Percentiles rank a stretch among this genome's conserved stretches.
Evolutionary conservation across 208 protist genomes (phyloP).

Genomic region (Leishmania tarentolae): DNA sequence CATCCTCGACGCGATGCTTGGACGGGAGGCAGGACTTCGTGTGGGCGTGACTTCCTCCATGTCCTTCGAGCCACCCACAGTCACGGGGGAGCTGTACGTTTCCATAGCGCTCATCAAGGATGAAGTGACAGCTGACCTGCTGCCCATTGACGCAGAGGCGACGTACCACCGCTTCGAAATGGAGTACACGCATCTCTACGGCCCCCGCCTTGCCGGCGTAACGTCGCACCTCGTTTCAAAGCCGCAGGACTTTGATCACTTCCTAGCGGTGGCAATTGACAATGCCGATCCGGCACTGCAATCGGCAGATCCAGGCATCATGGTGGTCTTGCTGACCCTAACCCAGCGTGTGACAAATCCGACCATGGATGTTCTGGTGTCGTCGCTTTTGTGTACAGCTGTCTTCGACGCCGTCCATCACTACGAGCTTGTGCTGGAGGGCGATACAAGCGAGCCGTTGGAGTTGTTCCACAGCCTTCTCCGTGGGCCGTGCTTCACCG

Average conservation of each 20-base stretch:
- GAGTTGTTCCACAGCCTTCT: constrained; percentile 67
- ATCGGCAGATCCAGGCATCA: constrained; percentile 73
- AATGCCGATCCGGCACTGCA: constrained; percentile 68
- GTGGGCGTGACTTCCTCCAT: constrained; percentile 17
- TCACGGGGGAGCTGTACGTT: constrained; percentile 64
- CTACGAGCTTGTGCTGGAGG: constrained; percentile 53
- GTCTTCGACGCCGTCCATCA: constrained; percentile 79
- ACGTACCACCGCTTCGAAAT: constrained; percentile 66
- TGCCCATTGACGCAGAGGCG: constrained; percentile 54
- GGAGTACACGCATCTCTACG: constrained; percentile 57
- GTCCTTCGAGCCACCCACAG: constrained; percentile 15
- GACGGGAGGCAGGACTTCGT: not conserved
- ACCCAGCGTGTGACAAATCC: constrained; percentile 50
- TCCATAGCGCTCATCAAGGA: constrained; percentile 82
- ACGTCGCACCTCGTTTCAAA: constrained; percentile 54
- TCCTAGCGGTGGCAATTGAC: constrained; percentile 68
- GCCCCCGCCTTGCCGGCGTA: constrained; percentile 47
- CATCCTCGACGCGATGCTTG: constrained; percentile 45
- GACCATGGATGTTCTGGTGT: constrained; percentile 63
- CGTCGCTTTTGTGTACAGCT: constrained; percentile 66
- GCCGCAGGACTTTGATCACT: constrained; percentile 65
- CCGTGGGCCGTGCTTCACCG: constrained; percentile 50
- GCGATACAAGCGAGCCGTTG: constrained; percentile 50
- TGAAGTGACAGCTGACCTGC: constrained; percentile 65
- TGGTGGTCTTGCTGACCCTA: constrained; percentile 68